These are phyloP conservation scores for Penicillium salamii DNA, from an alignment of 495 filamentous ascomycete species.

Conservation along the genomic window DNA sequence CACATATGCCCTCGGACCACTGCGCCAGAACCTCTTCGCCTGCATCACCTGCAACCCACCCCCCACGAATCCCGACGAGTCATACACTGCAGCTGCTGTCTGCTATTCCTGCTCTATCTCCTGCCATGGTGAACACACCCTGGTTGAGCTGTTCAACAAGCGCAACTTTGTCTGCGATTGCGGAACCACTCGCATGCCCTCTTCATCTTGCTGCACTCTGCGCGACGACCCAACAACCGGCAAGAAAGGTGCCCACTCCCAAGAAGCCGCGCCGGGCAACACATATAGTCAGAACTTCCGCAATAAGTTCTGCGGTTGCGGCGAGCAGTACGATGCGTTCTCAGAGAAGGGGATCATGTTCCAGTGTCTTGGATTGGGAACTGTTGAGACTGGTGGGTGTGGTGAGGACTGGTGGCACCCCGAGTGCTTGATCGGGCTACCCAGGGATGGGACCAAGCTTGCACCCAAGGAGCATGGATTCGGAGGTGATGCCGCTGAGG, in stretches of 20 bases:
- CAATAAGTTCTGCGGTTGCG: slow-evolving; percentile 90
- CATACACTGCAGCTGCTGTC: slow-evolving; percentile 76
- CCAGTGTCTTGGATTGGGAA: slow-evolving; percentile 87
- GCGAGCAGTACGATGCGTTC: slow-evolving; percentile 77
- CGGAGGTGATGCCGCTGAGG: slow-evolving; percentile 30
- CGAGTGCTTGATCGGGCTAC: slow-evolving; percentile 82
- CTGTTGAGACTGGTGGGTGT: slow-evolving; percentile 77
- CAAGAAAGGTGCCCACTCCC: slow-evolving; percentile 72
- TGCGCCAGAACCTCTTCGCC: slow-evolving; percentile 84
- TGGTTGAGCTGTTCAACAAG: slow-evolving; percentile 96
- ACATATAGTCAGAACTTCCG: slow-evolving; percentile 93
- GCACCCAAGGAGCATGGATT: slow-evolving; percentile 43
- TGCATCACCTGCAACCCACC: slow-evolving; percentile 92
- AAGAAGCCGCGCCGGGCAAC: slow-evolving; percentile 69
- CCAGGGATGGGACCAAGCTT: slow-evolving; percentile 48
- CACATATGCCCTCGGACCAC: slow-evolving; percentile 78
- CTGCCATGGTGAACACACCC: slow-evolving; percentile 90
- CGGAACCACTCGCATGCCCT: slow-evolving; percentile 76
- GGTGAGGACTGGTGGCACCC: slow-evolving; percentile 99
- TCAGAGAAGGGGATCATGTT: slow-evolving; percentile 98
- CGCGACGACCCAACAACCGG: slow-evolving; percentile 72
- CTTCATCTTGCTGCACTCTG: slow-evolving; percentile 68
- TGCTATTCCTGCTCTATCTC: slow-evolving; percentile 97
- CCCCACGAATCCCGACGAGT: slow-evolving; percentile 53
- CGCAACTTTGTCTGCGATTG: slow-evolving; percentile 96